These are phyloP conservation scores for Fusarium udum DNA, from an alignment of 2,329 filamentous ascomycete genomes.

Conservation along the genomic window DNA sequence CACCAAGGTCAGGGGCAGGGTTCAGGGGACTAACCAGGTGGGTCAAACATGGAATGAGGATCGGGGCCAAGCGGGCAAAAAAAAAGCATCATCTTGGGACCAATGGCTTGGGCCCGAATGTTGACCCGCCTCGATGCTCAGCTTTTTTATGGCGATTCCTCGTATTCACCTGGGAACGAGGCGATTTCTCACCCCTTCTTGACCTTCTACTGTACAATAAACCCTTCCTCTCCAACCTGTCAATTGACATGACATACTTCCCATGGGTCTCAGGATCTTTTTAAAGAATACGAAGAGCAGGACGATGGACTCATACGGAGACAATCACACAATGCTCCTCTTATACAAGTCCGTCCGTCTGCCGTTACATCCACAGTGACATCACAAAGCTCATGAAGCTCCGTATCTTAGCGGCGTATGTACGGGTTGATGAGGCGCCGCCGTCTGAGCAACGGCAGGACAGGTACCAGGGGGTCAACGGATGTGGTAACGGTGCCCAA, in stretches of 20 bases:
- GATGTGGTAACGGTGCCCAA: neutral
- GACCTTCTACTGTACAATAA: neutral
- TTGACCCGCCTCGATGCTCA: constrained; percentile 30
- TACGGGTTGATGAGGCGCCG: constrained; percentile 15
- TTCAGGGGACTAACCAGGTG: constrained; percentile 32
- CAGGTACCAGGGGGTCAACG: constrained; percentile 21
- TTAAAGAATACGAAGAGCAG: constrained; percentile 33
- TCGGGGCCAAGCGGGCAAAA: constrained; percentile 20
- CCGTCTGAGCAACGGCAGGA: constrained; percentile 18
- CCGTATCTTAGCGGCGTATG: constrained; percentile 11
- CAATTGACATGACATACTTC: neutral
- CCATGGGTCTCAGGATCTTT: constrained; percentile 5
- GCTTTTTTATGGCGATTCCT: constrained; percentile 38
- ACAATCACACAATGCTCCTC: neutral
- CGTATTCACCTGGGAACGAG: constrained; percentile 33
- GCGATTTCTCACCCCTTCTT: constrained; percentile 9
- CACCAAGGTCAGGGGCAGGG: constrained; percentile 28
- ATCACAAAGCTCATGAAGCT: constrained; percentile 26
- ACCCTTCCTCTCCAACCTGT: neutral
- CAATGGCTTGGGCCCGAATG: constrained; percentile 36
- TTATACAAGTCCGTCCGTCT: constrained; percentile 10
- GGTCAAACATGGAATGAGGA: constrained; percentile 28
- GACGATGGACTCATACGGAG: neutral
- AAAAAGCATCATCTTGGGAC: constrained; percentile 23
- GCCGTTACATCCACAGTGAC: constrained; percentile 35